Percentiles rank a stretch among this genome's conserved stretches.
phyloP scores from a whole-genome alignment of 495 filamentous ascomycete genomes.

The Penicillium bialowiezense region DNA sequence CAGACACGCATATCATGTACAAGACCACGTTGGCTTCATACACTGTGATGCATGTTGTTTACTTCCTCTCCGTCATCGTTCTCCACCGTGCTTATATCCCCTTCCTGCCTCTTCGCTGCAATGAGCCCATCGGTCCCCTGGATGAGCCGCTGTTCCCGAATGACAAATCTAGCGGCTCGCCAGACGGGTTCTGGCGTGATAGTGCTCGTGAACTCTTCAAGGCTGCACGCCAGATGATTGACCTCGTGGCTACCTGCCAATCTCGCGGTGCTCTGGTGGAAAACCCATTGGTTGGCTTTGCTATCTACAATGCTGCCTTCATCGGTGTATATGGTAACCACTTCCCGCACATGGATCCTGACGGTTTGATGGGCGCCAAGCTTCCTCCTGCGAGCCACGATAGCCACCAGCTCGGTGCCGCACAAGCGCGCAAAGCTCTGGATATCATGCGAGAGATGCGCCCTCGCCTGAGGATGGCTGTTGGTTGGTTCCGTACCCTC shows the following conservation, averaged over 20 bases:
- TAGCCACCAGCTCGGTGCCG: constrained; percentile 28
- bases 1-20: constrained; percentile 76
- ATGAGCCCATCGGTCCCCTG: constrained; percentile 66
- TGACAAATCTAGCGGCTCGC: constrained; percentile 47
- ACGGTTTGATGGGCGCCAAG: constrained; percentile 51
- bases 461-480: constrained; percentile 64
- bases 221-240: constrained; percentile 70
- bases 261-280: constrained; percentile 69
- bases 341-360: constrained; percentile 77
- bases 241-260: constrained; percentile 71
- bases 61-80: constrained; percentile 73
- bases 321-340: constrained; percentile 65
- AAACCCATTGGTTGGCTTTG: constrained; percentile 77
- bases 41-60: constrained; percentile 74
- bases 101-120: constrained; percentile 72
- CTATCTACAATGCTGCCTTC: constrained; percentile 78
- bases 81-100: constrained; percentile 80
- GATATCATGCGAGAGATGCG: constrained; percentile 63
- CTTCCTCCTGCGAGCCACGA: constrained; percentile 23
- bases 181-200: constrained; percentile 66
- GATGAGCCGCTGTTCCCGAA: constrained; percentile 65
- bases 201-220: constrained; percentile 73
- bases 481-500: constrained; percentile 68
- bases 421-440: constrained; percentile 48
- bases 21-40: constrained; percentile 68